Evolutionary conservation across 169 alveolate genomes (phyloP).

Genomic region (Plasmodium relictum): DNA sequence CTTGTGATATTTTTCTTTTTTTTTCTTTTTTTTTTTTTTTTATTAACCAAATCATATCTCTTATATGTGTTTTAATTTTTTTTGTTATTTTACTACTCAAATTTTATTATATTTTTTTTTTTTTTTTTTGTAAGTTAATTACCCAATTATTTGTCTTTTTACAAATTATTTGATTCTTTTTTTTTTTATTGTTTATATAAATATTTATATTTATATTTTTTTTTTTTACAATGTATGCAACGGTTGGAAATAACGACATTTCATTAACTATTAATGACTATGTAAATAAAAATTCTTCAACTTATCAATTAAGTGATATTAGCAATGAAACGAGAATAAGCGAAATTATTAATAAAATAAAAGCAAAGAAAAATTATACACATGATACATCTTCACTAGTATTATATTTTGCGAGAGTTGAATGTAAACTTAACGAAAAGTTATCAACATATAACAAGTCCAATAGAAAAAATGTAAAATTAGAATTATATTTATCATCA

Average conservation of each 20-base stretch:
- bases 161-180: too few relatives aligned
- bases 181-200: not conserved
- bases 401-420: constrained; percentile 65
- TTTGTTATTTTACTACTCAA: too few relatives aligned
- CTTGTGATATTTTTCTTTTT: too few relatives aligned
- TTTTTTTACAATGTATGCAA: constrained; percentile 40
- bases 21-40: too few relatives aligned
- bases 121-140: too few relatives aligned
- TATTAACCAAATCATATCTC: too few relatives aligned
- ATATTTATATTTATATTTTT: not conserved
- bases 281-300: constrained; percentile 31
- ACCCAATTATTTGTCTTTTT: too few relatives aligned
- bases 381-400: constrained; percentile 40
- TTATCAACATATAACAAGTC: constrained; percentile 64
- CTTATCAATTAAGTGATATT: constrained; percentile 51
- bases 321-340: constrained; percentile 37
- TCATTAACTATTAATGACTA: constrained; percentile 32
- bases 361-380: constrained; percentile 40
- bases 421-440: constrained; percentile 49
- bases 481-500: constrained; percentile 47
- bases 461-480: constrained; percentile 43
- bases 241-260: constrained; percentile 37
- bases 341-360: constrained; percentile 53
- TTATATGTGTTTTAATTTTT: too few relatives aligned
- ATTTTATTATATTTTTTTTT: too few relatives aligned